Base-by-base conservation (phyloP, 495 filamentous ascomycete species). In the Bathelium albidoporum region DNA sequence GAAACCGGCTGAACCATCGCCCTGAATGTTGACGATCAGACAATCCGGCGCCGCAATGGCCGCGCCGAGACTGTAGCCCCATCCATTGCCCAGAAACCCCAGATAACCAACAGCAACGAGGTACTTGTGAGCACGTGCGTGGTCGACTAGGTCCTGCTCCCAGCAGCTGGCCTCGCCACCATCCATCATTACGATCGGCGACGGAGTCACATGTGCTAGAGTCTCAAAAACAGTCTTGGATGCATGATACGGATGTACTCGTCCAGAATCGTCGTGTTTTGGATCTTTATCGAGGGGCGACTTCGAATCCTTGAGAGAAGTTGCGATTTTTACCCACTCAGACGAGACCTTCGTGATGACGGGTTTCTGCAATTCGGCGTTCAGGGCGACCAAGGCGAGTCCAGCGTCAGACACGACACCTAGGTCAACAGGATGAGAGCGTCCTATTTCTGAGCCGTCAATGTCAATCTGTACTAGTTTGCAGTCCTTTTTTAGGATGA, bases 381-480 rank as follows among this genome's bases (percentile, higher is more conserved):
- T 22, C 1, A 61, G 28, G 2, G 62, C 49, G 4, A 62, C 41
- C 12, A 66, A 31, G 18, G 69, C 69, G 14, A 68, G 60, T 2
- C 44, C 24, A 20, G 61, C 63, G 58, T 72, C 70, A 1, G 70
- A 65, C 20, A 70, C 66, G 49, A 72, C 67, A 16, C 68, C 68
- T 22, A 70, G 18, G 28, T 70, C 62, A 5, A 70, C 52, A 26
- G 64, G 63, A 41, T 62, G 65, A 29, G 60, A 60, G 28, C 66
- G 64, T 34, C 68, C 68, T 26, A 72, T 72, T 60, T 70, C 70
- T 9, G 59, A 59, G 16, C 65, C 66, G 61, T 72, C 70, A 44
- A 68, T 52, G 49, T 72, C 70, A 16, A 70, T 63, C 59, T 72
- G 70, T 11, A 70, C 41, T n/a, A 70, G 62, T 41, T 62, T 70